phyloP scores from a whole-genome alignment of 352 stramenopile species.

The Plasmopara muralis region DNA sequence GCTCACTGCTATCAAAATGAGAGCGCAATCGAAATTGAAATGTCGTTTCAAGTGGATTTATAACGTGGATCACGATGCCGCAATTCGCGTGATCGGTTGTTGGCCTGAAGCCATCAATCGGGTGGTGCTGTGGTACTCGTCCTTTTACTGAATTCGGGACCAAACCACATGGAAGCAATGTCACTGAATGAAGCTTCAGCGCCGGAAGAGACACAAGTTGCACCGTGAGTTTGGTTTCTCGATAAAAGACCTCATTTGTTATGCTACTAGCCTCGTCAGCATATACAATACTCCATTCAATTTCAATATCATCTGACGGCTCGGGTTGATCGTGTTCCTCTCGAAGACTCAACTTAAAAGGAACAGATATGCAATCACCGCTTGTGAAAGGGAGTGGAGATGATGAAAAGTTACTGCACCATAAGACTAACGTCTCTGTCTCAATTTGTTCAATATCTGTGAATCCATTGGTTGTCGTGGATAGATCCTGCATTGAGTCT shows the following conservation, averaged over 20 bases:
- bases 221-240: conserved; percentile 44
- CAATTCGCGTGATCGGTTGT: conserved; percentile 50
- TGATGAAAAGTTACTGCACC: conserved; percentile 17
- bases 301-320: conserved; percentile 29
- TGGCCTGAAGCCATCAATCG: neutral
- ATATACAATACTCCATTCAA: conserved; percentile 68
- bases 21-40: conserved; percentile 42
- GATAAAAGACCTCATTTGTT: conserved; percentile 30
- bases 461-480: neutral
- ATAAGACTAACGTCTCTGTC: conserved; percentile 15
- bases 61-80: conserved; percentile 42
- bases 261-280: conserved; percentile 17
- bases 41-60: conserved; percentile 65
- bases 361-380: conserved; percentile 30
- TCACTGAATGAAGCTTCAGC: conserved; percentile 33
- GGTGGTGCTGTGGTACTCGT: neutral
- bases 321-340: conserved; percentile 12
- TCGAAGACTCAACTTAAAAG: conserved; percentile 33
- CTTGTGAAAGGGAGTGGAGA: conserved; percentile 24
- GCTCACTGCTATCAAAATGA: conserved; percentile 7
- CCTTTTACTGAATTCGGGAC: conserved; percentile 11
- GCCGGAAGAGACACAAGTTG: conserved; percentile 48
- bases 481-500: neutral
- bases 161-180: conserved; percentile 27
- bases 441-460: conserved; percentile 8